Base-by-base conservation (phyloP, 1,139 yeast species). In the Torulaspora globosa region DNA sequence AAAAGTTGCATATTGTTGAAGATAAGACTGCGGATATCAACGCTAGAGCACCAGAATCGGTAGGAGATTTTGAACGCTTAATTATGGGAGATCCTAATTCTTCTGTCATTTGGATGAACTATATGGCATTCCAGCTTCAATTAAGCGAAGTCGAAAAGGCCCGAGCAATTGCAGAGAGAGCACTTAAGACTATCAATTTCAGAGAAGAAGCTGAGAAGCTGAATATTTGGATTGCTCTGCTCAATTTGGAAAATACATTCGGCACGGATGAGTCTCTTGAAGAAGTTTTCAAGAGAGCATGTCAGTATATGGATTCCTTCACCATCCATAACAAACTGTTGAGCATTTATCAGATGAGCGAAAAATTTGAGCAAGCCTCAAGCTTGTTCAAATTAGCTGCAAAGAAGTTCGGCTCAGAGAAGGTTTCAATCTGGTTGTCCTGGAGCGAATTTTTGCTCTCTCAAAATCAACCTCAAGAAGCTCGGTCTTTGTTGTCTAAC, bases 61-160 rank as follows among this genome's bases (percentile, higher is more conserved):
- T 82, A 39, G 71, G 82, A 47, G 99, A 92, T 68, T 92, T 88
- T 62, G 99, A 92, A 69, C 80, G 98, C 60, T 71, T 92, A 54
- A 75, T 92, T 46, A 78, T 92, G 50, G 95, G 97, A 62, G 84
- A 85, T 62, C 97, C 98, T 46, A 85, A 88, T 70, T 87, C 96
- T 2, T 90, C 98, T 1, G 79, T 90, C 42, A 70, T 89, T 55
- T 92, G 98, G 98, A 90, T 92, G 88, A 88, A 90, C 69, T 92
- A 86, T 69, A 92, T 94, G 97, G 92, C 97, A 2, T 92, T 90
- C 84, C 96, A 89, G 69, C 75, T 92, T 55, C 96, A 90, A 67
- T 74, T 92, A 55, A 85, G 96, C 72, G 98, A 92, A 66, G 73
- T 89, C 50, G 97, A 90, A 45, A 88, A 85, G 69, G 97, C 97